Evolutionary conservation across 305 asterid species (phyloP).

Genomic region (Fraxinus angustifolia): DNA sequence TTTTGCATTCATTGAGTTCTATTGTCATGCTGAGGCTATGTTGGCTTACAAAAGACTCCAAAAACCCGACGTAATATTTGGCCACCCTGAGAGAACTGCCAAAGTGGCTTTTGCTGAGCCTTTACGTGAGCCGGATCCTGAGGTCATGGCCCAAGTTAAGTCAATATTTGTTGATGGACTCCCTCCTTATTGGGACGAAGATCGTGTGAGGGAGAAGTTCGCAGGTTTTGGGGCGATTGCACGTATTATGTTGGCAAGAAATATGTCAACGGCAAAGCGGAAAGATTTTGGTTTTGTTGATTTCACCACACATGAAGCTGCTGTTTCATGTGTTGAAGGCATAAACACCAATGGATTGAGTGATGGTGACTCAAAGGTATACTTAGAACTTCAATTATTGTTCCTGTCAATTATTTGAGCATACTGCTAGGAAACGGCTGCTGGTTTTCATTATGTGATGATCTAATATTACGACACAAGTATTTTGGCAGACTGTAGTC

Average conservation of each 20-base stretch:
- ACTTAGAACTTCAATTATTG: constrained; percentile 14
- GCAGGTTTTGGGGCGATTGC: constrained; percentile 48
- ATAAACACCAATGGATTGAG: constrained; percentile 45
- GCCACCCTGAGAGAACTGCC: constrained; percentile 64
- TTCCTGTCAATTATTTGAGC: constrained; percentile 3
- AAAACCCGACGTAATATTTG: constrained; percentile 56
- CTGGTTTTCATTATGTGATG: constrained; percentile 10
- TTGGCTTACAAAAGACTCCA: constrained; percentile 60
- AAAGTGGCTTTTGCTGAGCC: constrained; percentile 76
- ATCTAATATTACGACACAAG: constrained; percentile 1
- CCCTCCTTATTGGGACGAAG: constrained; percentile 66
- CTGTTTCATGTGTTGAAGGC: constrained; percentile 54
- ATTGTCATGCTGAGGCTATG: constrained; percentile 56
- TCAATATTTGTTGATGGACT: constrained; percentile 67
- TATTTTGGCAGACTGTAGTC: background rate
- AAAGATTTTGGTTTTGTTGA: constrained; percentile 70
- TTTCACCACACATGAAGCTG: constrained; percentile 56
- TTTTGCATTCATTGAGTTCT: constrained; percentile 59
- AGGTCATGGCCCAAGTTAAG: constrained; percentile 66
- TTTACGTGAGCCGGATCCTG: constrained; percentile 63
- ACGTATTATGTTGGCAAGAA: constrained; percentile 46
- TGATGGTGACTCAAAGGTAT: constrained; percentile 57
- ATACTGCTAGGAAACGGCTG: background rate
- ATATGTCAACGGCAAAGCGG: constrained; percentile 62
- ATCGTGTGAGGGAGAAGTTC: constrained; percentile 43